Evolutionary conservation across 2,329 filamentous ascomycete species (phyloP).

Genomic region (Leptographium wingfieldii): DNA sequence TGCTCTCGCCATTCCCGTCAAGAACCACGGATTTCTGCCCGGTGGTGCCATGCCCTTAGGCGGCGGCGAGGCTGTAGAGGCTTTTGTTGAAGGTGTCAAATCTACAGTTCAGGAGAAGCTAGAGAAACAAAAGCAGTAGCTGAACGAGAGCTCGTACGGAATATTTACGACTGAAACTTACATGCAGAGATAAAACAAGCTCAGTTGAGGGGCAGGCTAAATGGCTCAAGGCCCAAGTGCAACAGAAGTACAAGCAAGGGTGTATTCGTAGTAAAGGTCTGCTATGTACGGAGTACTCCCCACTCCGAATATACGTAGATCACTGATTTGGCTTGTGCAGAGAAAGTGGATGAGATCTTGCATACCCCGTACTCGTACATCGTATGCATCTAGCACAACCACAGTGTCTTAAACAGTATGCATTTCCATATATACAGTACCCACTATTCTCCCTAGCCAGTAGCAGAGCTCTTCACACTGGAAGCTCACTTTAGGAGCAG

Average conservation of each 20-base stretch:
- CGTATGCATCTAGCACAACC: background rate
- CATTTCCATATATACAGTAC: too few relatives aligned
- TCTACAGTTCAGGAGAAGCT: constrained; percentile 53
- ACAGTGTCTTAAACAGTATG: background rate
- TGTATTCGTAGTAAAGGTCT: too few relatives aligned
- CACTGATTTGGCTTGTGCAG: too few relatives aligned
- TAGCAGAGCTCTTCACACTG: background rate
- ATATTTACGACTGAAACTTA: background rate
- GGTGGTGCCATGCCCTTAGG: constrained; percentile 71
- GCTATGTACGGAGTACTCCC: too few relatives aligned
- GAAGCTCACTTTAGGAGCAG: background rate
- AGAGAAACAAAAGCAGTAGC: constrained; percentile 9
- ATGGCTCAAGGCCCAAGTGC: too few relatives aligned
- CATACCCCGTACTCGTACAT: too few relatives aligned
- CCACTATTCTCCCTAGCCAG: background rate
- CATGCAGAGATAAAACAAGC: background rate
- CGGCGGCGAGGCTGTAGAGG: constrained; percentile 77
- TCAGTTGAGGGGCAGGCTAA: too few relatives aligned
- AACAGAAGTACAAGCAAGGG: too few relatives aligned
- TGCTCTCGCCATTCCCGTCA: constrained; percentile 66
- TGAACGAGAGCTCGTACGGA: constrained; percentile 8
- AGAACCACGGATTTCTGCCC: constrained; percentile 71
- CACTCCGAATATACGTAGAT: too few relatives aligned
- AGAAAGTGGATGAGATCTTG: too few relatives aligned
- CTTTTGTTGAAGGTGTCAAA: constrained; percentile 83